Evolutionary conservation across 257 asterid genomes (phyloP).

Genomic region (Solanum appendiculatum): DNA sequence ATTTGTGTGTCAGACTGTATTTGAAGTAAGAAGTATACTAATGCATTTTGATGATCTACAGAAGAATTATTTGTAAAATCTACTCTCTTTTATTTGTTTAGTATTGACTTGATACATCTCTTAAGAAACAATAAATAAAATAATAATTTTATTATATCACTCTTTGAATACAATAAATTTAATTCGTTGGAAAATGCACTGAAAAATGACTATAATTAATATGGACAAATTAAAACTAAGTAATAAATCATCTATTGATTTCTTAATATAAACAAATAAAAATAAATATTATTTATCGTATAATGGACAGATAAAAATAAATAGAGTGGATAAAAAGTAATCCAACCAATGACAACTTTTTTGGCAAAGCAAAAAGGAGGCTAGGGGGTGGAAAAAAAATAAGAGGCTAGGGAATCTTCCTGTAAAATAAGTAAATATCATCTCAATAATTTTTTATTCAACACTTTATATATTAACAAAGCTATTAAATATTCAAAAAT

Average conservation of each 20-base stretch:
- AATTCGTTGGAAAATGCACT: not conserved
- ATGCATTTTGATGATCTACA: not conserved
- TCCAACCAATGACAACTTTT: not conserved
- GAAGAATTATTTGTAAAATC: not conserved
- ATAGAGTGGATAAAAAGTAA: not conserved
- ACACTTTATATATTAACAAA: not conserved
- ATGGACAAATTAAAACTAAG: not conserved
- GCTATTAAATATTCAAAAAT: not conserved
- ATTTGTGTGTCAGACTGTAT: not conserved
- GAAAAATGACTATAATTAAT: not conserved
- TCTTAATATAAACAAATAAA: not conserved
- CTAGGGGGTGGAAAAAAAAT: too few species aligned
- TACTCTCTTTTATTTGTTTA: not conserved
- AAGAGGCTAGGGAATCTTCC: not conserved
- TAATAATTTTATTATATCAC: not conserved
- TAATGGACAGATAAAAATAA: too few species aligned
- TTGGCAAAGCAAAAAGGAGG: not conserved
- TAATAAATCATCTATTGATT: not conserved
- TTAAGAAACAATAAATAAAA: not conserved
- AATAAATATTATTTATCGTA: not conserved
- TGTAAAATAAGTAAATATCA: not conserved
- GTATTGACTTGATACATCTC: not conserved
- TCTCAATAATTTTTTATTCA: not conserved
- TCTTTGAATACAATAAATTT: not conserved
- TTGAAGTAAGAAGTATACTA: not conserved